These are phyloP conservation scores for Musa schizocarpa DNA, from an alignment of 176 grass and related monocot genomes.

Conservation along the genomic window DNA sequence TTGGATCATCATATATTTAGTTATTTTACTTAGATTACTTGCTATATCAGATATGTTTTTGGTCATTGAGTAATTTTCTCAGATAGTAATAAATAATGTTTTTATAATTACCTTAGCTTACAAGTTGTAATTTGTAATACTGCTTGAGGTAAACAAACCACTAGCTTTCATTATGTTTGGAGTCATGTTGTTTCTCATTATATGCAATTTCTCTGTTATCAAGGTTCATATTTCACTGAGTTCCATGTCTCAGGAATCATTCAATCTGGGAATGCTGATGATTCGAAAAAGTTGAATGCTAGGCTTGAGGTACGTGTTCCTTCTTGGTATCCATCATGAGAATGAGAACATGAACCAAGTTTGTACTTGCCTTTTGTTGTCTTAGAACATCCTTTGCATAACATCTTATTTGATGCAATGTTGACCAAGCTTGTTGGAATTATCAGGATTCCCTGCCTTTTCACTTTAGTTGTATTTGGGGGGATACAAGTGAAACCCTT, in stretches of 20 bases:
- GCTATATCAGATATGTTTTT: no score
- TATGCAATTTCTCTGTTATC: background rate
- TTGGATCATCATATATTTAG: no score
- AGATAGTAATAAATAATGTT: no score
- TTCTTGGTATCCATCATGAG: constrained; percentile 22
- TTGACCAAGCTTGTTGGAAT: no score
- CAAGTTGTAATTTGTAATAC: background rate
- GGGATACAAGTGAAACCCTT: no score
- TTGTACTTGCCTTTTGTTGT: background rate
- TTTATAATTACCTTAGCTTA: background rate
- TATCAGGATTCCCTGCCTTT: no score
- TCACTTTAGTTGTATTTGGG: no score
- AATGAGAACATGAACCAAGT: constrained; percentile 3
- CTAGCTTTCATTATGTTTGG: background rate
- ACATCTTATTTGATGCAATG: background rate
- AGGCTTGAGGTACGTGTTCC: constrained; percentile 50
- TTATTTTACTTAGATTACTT: no score
- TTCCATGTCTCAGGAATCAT: constrained; percentile 31
- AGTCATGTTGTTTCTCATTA: background rate
- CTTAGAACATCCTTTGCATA: background rate
- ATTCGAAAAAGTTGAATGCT: constrained; percentile 29
- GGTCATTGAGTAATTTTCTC: no score
- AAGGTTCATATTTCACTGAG: background rate
- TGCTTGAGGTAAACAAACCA: background rate
- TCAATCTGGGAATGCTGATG: constrained; percentile 36